These are phyloP conservation scores for Angomonas deanei DNA, from an alignment of 208 protist genomes.

Conservation along the genomic window DNA sequence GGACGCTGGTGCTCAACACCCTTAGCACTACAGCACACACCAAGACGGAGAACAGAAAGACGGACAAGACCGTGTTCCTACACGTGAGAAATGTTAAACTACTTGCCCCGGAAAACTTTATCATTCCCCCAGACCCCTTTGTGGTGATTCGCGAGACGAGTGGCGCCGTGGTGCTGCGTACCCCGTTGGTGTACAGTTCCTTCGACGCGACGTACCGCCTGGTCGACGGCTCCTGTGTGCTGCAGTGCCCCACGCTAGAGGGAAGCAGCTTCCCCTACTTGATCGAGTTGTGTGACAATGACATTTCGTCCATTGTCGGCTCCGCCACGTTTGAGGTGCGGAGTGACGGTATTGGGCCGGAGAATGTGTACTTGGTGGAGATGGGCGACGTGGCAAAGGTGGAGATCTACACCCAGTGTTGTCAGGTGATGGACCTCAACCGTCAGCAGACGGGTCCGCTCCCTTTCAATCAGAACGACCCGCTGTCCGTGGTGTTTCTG, in stretches of 20 bases:
- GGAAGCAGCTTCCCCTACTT: slow-evolving; percentile 46
- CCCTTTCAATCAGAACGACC: slow-evolving; percentile 17
- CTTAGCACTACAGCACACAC: slow-evolving; percentile 31
- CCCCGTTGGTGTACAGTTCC: slow-evolving; percentile 43
- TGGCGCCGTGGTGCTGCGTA: slow-evolving; percentile 47
- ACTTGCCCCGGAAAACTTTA: slow-evolving; percentile 10
- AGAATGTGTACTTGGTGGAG: slow-evolving; percentile 38
- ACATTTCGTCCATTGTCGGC: slow-evolving; percentile 45
- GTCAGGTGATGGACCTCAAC: slow-evolving; percentile 17
- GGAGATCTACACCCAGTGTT: neutral
- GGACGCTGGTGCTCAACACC: slow-evolving; percentile 50
- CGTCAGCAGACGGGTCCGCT: slow-evolving; percentile 16
- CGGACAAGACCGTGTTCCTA: slow-evolving; percentile 44
- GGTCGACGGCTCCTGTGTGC: slow-evolving; percentile 66
- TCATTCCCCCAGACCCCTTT: slow-evolving; percentile 73
- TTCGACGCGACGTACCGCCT: slow-evolving; percentile 41
- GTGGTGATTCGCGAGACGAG: slow-evolving; percentile 53
- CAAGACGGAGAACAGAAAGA: slow-evolving; percentile 18
- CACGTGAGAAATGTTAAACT: slow-evolving; percentile 50
- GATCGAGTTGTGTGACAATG: slow-evolving; percentile 81
- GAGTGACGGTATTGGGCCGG: slow-evolving; percentile 33
- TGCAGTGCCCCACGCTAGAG: slow-evolving; percentile 52
- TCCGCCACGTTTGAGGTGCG: slow-evolving; percentile 36
- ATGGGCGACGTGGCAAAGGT: slow-evolving; percentile 14
- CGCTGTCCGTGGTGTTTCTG: slow-evolving; percentile 53